Evolutionary conservation across 345 rosid genomes (phyloP), one percentile per base, ranked within the genome.

Genomic region (Pseudoturritis turrita): DNA sequence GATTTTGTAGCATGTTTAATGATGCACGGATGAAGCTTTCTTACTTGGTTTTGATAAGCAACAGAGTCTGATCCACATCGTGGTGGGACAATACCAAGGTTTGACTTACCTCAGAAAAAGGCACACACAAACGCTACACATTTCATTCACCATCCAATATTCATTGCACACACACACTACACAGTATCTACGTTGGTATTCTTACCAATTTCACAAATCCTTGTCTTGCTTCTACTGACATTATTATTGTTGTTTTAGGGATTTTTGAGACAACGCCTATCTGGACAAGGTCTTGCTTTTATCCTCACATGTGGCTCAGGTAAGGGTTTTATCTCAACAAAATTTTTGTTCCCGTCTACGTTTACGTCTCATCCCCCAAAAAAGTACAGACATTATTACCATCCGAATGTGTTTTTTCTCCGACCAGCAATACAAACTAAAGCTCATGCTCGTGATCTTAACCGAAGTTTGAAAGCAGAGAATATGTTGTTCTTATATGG

Each of bases 251-350:
- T 43, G 43, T 62, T 55, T 15, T 66, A 95, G 98, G 97, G 86
- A 35, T 92, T 89, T 82, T 82, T 95, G 78, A 86, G 98, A 73
- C 99, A 95, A 82, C 94, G 84, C 77, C 63, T 92, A 70, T 71
- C 97, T 28, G 99, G 99, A 41, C 96, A 88, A 82, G 99, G 99
- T 64, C 96, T 95, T 78, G 98, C 97, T 47, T 95, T 95, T 68
- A 85, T 95, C 67, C 73, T 88, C 61, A 98, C 91, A 4, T 92
- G 99, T 75, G 99, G 99, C 82, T 87, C 99, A 74, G 97, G 99
- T 91, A 25, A 54, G 65, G n/a, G 43, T 28, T 76, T 53, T 6
- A 6, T 76, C 44, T 22, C 70, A 43, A 35, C 11, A 2, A 43
- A 55, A 26, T 17, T 25, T 2, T 0, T 47, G 45, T 37, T 7